Evolutionary conservation across 1,139 yeast genomes (phyloP).

Genomic region (Blastobotrys capitulatus): DNA sequence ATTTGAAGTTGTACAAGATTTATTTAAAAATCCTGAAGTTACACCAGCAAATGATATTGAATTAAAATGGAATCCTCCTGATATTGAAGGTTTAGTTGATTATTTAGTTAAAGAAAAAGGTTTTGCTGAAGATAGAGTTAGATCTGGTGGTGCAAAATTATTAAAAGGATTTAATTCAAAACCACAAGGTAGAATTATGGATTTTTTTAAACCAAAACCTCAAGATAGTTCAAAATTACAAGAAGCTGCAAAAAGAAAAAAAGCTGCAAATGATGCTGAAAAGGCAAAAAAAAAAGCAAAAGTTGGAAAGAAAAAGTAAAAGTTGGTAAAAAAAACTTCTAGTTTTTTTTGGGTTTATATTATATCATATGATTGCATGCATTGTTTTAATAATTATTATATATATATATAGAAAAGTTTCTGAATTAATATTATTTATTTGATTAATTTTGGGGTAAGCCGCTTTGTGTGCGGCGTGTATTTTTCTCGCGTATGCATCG

Average conservation of each 20-base stretch:
- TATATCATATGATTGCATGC: too few species aligned
- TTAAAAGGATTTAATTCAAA: slow-evolving; percentile 79
- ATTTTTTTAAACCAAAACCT: slow-evolving; percentile 74
- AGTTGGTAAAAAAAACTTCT: too few species aligned
- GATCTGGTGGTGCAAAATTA: slow-evolving; percentile 79
- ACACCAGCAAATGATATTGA: slow-evolving; percentile 52
- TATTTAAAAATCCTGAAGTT: slow-evolving; percentile 80
- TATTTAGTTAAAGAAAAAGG: slow-evolving; percentile 75
- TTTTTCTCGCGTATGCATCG: too few species aligned
- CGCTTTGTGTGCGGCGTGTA: too few species aligned
- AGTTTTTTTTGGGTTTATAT: too few species aligned
- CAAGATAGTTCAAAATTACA: slow-evolving; percentile 30
- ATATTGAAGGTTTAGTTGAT: slow-evolving; percentile 65
- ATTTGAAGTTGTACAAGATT: slow-evolving; percentile 75
- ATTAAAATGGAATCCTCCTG: slow-evolving; percentile 64
- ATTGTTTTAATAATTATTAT: too few species aligned
- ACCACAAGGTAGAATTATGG: slow-evolving; percentile 88
- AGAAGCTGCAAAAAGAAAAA: slow-evolving; percentile 27
- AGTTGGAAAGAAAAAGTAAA: background rate
- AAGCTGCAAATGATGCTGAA: slow-evolving; percentile 21
- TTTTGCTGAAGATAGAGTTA: slow-evolving; percentile 86
- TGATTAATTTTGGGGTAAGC: too few species aligned
- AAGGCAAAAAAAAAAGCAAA: slow-evolving; percentile 23
- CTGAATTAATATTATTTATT: too few species aligned
- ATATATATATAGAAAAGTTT: too few species aligned